phyloP scores from a whole-genome alignment of 2,329 filamentous ascomycete species.

The Claviceps sp. region DNA sequence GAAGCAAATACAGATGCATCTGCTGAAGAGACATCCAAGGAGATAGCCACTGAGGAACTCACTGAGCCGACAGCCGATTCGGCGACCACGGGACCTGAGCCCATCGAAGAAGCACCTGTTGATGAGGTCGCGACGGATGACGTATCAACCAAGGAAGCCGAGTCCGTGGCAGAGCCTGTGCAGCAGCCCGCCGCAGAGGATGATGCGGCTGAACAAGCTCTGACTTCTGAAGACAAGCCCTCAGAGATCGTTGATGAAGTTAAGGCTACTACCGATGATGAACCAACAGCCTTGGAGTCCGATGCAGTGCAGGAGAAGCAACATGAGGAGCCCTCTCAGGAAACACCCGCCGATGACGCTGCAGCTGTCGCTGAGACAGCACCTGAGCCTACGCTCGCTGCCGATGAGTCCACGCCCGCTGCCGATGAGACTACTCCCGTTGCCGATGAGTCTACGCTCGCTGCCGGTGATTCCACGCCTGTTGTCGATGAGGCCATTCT shows the following conservation, averaged over 20 bases:
- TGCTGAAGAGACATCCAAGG: not conserved
- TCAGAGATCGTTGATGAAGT: not conserved
- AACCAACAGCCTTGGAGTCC: not conserved
- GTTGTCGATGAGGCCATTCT: not conserved
- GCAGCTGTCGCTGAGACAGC: not conserved
- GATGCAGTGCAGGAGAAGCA: not conserved
- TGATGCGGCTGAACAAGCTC: not conserved
- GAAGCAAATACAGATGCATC: conserved; percentile 1
- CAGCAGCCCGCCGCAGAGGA: not conserved
- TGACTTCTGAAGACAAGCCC: not conserved
- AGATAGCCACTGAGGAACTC: not conserved
- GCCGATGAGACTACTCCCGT: too few species aligned
- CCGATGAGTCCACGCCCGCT: not conserved
- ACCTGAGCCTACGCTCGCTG: not conserved
- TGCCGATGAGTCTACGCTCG: too few species aligned
- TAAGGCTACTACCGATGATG: not conserved
- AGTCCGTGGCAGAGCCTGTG: not conserved
- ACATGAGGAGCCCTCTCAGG: not conserved
- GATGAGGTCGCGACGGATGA: not conserved
- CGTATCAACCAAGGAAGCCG: not conserved
- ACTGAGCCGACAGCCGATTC: not conserved
- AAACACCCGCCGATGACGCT: not conserved
- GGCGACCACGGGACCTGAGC: not conserved
- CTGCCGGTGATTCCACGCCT: too few species aligned
- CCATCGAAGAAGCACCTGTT: not conserved